Evolutionary conservation across 768 basidiomycete genomes (phyloP), one percentile per base, ranked within the genome.

Genomic region (Cyathus striatus): DNA sequence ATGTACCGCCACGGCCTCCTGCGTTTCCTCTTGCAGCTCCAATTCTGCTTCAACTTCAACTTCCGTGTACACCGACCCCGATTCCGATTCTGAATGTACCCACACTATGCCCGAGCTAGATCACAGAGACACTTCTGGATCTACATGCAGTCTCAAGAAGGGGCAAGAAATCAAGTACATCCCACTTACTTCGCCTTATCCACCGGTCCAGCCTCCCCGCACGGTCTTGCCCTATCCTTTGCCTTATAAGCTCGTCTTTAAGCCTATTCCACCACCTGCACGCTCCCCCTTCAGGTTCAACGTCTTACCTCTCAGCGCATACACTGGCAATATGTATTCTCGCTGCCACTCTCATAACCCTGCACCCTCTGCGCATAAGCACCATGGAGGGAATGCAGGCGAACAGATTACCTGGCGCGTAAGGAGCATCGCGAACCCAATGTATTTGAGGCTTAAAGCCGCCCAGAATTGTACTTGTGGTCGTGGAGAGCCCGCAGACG

Each of bases 371-470:
- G 10, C 27, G 21, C 9, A 32, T 20, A 27, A 45, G 44, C 21
- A 41, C 40, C 30, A 47, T 39, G 12, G 33, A 35, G 35, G 27
- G 47, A 20, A 47, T 48, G 38, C 50, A 49, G 34, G 46, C 56
- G n/a, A n/a, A n/a, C n/a, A n/a, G n/a, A 23, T 37, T 6, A 55
- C 45, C 4, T 69, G 72, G 50, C 72, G 83, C 22, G 64, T 76
- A 49, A 69, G 84, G 6, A 75, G 75, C 2, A 69, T 84, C 4
- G 65, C 75, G 41, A 86, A 86, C 50, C 81, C 81, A 5, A 66
- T 75, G 34, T 67, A 75, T 46, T 64, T 85, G 40, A 65, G 81
- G 3, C 54, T 85, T 32, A 70, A 69, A 55, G 84, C 83, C n/a
- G 59, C 82, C 53, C 73, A 78, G 52, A 83, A 82, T 51, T 57